Conservation (phyloP, 2,329 filamentous ascomycete species). For the Epichloe bromicola region DNA sequence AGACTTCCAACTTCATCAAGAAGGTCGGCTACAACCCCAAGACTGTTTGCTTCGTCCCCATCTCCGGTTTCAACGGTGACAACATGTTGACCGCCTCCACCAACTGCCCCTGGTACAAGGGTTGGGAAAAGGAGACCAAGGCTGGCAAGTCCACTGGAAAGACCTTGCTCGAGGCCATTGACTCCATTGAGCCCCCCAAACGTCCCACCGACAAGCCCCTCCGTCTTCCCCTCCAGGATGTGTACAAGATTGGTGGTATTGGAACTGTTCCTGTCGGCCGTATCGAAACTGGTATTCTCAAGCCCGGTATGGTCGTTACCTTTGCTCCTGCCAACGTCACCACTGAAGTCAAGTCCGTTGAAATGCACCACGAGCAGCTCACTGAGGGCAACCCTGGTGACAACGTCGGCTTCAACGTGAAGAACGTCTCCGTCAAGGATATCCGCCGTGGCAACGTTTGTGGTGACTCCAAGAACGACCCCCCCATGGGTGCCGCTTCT, state of each 20-base stretch:
- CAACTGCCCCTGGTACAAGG: slow-evolving; percentile 99
- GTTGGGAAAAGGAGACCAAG: slow-evolving; percentile 93
- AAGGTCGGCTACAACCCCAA: slow-evolving; percentile 99
- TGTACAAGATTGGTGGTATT: slow-evolving; percentile 99
- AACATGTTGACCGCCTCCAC: slow-evolving; percentile 88
- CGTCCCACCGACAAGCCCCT: slow-evolving; percentile 98
- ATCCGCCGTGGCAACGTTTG: slow-evolving; percentile 99
- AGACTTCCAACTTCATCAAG: slow-evolving; percentile 99
- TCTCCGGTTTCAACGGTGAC: slow-evolving; percentile 99
- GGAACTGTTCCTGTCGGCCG: slow-evolving; percentile 98
- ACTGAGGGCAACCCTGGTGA: slow-evolving; percentile 89
- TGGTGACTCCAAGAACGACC: slow-evolving; percentile 99
- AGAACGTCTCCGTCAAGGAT: slow-evolving; percentile 99
- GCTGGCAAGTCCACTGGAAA: slow-evolving; percentile 83
- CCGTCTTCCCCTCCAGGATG: slow-evolving; percentile 99
- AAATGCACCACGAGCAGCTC: slow-evolving; percentile 99
- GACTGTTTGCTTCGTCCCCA: slow-evolving; percentile 94
- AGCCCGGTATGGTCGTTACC: slow-evolving; percentile 87
- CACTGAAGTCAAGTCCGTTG: slow-evolving; percentile 99
- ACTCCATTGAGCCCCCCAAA: slow-evolving; percentile 79
- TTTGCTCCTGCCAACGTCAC: slow-evolving; percentile 98
- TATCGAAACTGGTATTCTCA: slow-evolving; percentile 99
- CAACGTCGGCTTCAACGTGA: slow-evolving; percentile 99
- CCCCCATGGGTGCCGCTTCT: slow-evolving; percentile 79
- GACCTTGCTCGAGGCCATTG: slow-evolving; percentile 98